Evolutionary conservation across 2,329 filamentous ascomycete genomes (phyloP), one percentile per base, ranked within the genome.

Genomic region (Alternaria alternata): DNA sequence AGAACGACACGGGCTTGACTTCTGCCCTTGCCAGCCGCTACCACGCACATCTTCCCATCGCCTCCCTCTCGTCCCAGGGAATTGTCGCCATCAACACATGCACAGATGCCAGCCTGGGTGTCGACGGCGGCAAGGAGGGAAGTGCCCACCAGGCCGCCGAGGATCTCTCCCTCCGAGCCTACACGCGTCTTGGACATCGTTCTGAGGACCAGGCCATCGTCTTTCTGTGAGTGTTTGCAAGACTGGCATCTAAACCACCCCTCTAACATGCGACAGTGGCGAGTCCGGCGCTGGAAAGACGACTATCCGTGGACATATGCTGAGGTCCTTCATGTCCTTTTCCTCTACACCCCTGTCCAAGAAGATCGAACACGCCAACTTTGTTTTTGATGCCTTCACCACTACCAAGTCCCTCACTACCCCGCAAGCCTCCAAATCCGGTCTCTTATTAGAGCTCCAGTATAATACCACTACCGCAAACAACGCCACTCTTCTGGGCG

Each of bases 211-310:
- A 99, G 80, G 92, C 94, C 1, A 83, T 97, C 53, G 85, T 97
- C 3, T 98, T 99, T 71, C 81, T 99, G 93, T 97, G 86, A 83
- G 92, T 87, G 16, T 28, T 11, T 6, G 8, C 11, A 2, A 9
- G 9, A 12, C 7, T 7, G n/a, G 8, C 42, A 7, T 12, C n/a
- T 9, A 14, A 24, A 6, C 9, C 5, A 2, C 5, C 16, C 7
- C 6, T 30, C 64, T 70, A 62, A 68, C 54, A 44, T 30, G 3
- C 0, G 3, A 9, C 44, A 97, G 94, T 67, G 95, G 95, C 79
- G 95, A 99, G 85, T 96, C 93, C 58, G 95, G 95, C 46, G 90
- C 95, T 32, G 95, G 95, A 71, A 99, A 99, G 83, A 97, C 95
- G 0, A 99, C 95, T 0, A 85, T 98, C 72, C 90, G 95, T 63